phyloP scores from a whole-genome alignment of 352 stramenopile genomes.

The Globisporangium paroecandrum region DNA sequence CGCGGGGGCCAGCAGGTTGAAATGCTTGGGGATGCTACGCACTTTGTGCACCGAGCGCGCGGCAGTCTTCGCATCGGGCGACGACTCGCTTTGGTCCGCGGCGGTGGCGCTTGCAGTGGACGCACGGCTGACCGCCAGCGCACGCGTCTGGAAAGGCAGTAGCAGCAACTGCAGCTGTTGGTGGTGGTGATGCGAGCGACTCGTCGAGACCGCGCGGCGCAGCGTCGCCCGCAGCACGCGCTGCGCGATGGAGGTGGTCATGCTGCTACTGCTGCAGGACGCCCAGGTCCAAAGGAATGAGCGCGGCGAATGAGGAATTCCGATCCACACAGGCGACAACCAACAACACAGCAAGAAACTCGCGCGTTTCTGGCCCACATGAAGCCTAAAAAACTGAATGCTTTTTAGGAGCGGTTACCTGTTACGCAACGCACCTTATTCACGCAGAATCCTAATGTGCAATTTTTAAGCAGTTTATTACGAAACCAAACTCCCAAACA shows the following conservation, averaged over 20 bases:
- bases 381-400: too few species aligned
- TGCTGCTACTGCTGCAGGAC: not conserved
- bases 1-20: slow-evolving; percentile 19
- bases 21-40: slow-evolving; percentile 19
- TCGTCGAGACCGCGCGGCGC: not conserved
- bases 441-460: too few species aligned
- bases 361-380: too few species aligned
- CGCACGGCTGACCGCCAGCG: not conserved
- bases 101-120: not conserved
- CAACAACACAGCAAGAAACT: too few species aligned
- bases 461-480: too few species aligned
- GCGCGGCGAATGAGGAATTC: not conserved
- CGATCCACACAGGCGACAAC: slow-evolving; percentile 4
- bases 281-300: not conserved
- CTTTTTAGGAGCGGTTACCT: too few species aligned
- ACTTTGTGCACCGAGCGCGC: slow-evolving; percentile 6
- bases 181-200: not conserved
- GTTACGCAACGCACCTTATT: too few species aligned
- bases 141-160: not conserved
- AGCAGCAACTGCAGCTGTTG: not conserved
- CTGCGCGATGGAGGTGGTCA: slow-evolving; percentile 6
- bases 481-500: too few species aligned
- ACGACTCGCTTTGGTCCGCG: not conserved
- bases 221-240: slow-evolving; percentile 9
- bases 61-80: not conserved